phyloP scores from a whole-genome alignment of 441 rosid species.

The Pelargonium australe region DNA sequence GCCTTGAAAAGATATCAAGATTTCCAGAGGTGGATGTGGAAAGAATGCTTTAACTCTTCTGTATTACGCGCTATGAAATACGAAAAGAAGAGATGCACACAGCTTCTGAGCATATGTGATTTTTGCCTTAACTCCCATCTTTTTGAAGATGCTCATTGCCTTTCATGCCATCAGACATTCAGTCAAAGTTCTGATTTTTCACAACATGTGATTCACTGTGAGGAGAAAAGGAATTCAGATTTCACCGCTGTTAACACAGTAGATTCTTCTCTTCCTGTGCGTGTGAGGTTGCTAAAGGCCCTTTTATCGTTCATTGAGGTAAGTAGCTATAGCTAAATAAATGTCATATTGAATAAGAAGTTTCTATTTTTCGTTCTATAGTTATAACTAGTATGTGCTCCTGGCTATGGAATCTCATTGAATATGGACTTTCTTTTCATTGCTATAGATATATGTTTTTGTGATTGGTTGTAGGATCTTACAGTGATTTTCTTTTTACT shows the following conservation, averaged over 20 bases:
- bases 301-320: slow-evolving; percentile 58
- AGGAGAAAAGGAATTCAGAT: slow-evolving; percentile 25
- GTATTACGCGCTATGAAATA: slow-evolving; percentile 40
- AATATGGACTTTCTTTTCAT: slow-evolving; percentile 3
- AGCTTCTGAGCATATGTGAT: slow-evolving; percentile 45
- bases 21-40: slow-evolving; percentile 79
- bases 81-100: slow-evolving; percentile 49
- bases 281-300: slow-evolving; percentile 54
- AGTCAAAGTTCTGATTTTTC: slow-evolving; percentile 32
- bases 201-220: slow-evolving; percentile 39
- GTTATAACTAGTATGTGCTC: neutral
- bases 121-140: slow-evolving; percentile 42
- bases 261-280: slow-evolving; percentile 37
- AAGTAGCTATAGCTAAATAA: slow-evolving; percentile 16
- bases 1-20: slow-evolving; percentile 57
- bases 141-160: slow-evolving; percentile 37
- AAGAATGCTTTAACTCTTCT: slow-evolving; percentile 42
- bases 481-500: slow-evolving; percentile 16
- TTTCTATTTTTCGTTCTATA: slow-evolving; percentile 6
- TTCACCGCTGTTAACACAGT: slow-evolving; percentile 14
- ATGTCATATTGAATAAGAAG: neutral
- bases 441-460: neutral
- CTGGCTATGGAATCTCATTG: neutral
- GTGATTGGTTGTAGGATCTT: neutral
- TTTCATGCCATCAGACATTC: slow-evolving; percentile 41